Conservation (phyloP, 2,329 filamentous ascomycete species). For the Colletotrichum acutatum region DNA sequence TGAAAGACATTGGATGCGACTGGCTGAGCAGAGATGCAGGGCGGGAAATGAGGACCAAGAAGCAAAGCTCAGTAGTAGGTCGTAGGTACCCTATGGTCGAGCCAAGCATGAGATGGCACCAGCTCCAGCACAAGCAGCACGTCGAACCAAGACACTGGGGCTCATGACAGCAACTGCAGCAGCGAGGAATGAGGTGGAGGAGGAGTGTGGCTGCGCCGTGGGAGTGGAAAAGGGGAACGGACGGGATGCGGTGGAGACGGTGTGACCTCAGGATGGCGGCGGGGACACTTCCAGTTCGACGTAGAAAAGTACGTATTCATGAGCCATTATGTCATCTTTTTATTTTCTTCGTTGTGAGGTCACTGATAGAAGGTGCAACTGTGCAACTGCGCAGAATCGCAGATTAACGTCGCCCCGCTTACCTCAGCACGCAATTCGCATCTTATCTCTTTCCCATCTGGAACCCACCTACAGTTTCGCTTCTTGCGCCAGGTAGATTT, state of each 20-base stretch:
- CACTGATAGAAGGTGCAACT: too few relatives aligned
- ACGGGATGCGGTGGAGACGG: constrained; percentile 12
- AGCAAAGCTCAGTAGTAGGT: neutral
- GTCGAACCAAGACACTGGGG: neutral
- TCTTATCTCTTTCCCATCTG: neutral
- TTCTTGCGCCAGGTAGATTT: constrained; percentile 16
- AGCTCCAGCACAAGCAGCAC: neutral
- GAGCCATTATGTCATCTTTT: neutral
- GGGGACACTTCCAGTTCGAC: neutral
- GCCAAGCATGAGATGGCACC: constrained; percentile 6
- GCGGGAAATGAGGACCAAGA: constrained; percentile 11
- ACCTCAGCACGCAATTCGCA: neutral
- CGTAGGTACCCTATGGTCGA: neutral
- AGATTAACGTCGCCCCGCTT: neutral
- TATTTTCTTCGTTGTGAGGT: neutral
- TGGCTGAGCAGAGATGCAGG: constrained; percentile 8
- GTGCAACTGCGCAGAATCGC: too few relatives aligned
- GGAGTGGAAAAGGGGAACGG: constrained; percentile 10
- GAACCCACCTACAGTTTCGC: neutral
- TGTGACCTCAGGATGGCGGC: neutral
- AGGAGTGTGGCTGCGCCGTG: constrained; percentile 7
- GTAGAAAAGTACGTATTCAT: neutral
- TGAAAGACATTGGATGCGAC: neutral
- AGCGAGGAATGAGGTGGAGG: neutral
- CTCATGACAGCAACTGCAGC: constrained; percentile 1